These are phyloP conservation scores for Lentinula boryana DNA, from an alignment of 768 basidiomycete species.

Conservation along the genomic window DNA sequence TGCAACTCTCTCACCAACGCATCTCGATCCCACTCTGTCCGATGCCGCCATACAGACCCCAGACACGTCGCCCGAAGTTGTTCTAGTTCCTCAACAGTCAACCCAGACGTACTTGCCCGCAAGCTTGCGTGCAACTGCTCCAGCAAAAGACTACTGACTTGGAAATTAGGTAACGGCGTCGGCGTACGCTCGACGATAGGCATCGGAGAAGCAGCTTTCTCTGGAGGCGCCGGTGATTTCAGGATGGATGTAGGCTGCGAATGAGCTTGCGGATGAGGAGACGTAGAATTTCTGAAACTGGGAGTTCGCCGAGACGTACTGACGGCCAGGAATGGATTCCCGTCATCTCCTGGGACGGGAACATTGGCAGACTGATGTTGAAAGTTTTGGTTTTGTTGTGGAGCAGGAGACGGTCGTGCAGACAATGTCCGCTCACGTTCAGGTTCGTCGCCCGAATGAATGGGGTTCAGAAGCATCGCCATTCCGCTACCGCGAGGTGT, in stretches of 20 bases:
- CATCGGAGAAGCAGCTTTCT: conserved; percentile 17
- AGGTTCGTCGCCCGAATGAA: neutral
- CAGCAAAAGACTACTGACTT: conserved; percentile 48
- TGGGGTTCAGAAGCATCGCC: conserved; percentile 5
- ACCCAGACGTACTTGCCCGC: conserved; percentile 41
- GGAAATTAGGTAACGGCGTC: conserved; percentile 75
- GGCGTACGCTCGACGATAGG: conserved; percentile 52
- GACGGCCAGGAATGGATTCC: neutral
- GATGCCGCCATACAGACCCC: conserved; percentile 73
- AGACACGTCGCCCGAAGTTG: conserved; percentile 85
- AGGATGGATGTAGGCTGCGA: conserved; percentile 1
- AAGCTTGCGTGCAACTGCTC: conserved; percentile 43
- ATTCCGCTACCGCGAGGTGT: neutral
- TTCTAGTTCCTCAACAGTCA: conserved; percentile 88
- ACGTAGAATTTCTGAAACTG: neutral
- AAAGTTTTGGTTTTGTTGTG: neutral
- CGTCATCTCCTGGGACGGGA: conserved; percentile 1
- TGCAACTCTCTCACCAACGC: conserved; percentile 54
- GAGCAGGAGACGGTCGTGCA: neutral
- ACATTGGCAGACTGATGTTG: neutral
- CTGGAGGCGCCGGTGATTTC: neutral
- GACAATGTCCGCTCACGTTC: neutral
- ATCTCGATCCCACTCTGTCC: conserved; percentile 81
- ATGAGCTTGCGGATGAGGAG: conserved; percentile 5
- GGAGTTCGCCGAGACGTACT: neutral